Base-by-base conservation (phyloP, 78 protist species). In the Creolimax fragrantissima region DNA sequence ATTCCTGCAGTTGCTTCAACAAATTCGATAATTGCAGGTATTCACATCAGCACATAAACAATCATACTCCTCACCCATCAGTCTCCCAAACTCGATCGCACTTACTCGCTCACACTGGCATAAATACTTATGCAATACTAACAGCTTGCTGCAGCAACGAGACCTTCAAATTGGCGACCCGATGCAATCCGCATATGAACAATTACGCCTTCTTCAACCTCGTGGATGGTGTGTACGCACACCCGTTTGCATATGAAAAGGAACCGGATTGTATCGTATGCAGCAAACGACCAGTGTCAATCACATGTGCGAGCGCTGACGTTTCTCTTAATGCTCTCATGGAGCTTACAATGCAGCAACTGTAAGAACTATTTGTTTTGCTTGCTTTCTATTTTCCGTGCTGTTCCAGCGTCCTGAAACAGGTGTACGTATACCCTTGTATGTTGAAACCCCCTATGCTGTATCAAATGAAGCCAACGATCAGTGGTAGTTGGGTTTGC, bases 1-100 rank as follows among this genome's bases (percentile, higher is more conserved):
- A 98, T 98, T 47, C 99, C 99, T 3, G 99, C 99, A 42, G 95
- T 98, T 44, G 99, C 99, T 32, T 92, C 97, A 11, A 98, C 99
- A 93, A 98, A 98, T 91, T 99, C 99, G 37, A 95, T 97, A 81
- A 96, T 98, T 35, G 97, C 99, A 7, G 97, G 95, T 43, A 42
- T 44, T 83, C 7, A 5, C 36, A 2, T 39, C 42, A 3, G 37
- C 84, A n/a, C n/a, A n/a, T n/a, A n/a, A n/a, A 4, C 43, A 92
- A 39, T 35, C 5, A 4, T 5, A 4, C 67, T 4, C 44, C 3
- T 35, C 41, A 3, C 41, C 47, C 3, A 6, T 47, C 37, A 2
- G 44, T 66, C 32, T 11, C 36, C 3, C 81, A 11, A 35, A 4
- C 6, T 32, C 83, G 7, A 45, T 43, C 74, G 74, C 5, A 4